These are phyloP conservation scores for Zymoseptoria brevis DNA, from an alignment of 2,329 filamentous ascomycete genomes.

Conservation along the genomic window DNA sequence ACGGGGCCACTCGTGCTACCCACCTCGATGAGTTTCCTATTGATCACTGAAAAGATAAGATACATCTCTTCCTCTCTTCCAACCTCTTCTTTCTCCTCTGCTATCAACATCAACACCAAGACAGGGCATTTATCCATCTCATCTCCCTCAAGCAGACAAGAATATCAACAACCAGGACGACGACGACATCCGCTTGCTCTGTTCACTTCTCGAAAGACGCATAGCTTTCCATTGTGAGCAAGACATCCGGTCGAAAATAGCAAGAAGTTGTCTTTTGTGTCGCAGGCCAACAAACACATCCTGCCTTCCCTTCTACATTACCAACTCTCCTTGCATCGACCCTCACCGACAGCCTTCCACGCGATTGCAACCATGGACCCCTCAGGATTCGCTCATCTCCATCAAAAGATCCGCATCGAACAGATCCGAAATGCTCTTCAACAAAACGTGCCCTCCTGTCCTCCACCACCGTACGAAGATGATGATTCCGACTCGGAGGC, in stretches of 20 bases:
- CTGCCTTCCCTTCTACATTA: constrained; percentile 1
- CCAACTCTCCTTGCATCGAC: background rate
- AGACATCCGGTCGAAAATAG: background rate
- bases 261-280: background rate
- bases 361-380: constrained; percentile 16
- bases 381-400: constrained; percentile 13
- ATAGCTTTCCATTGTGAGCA: constrained; percentile 4
- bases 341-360: background rate
- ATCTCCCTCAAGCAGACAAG: background rate
- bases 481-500: constrained; percentile 10
- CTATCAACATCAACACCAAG: background rate
- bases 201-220: constrained; percentile 1
- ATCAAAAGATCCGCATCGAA: constrained; percentile 20
- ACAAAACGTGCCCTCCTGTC: constrained; percentile 6
- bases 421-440: constrained; percentile 9
- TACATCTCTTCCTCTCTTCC: background rate
- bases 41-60: background rate
- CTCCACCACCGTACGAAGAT: constrained; percentile 22
- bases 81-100: background rate
- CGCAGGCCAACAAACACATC: constrained; percentile 8
- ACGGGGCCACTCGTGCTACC: background rate
- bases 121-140: background rate
- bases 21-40: background rate
- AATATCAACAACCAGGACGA: too few relatives aligned
- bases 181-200: background rate